Percentiles rank a stretch among this genome's conserved stretches.
Evolutionary conservation across 2,329 filamentous ascomycete genomes (phyloP).

Genomic region (Rosellinia necatrix): DNA sequence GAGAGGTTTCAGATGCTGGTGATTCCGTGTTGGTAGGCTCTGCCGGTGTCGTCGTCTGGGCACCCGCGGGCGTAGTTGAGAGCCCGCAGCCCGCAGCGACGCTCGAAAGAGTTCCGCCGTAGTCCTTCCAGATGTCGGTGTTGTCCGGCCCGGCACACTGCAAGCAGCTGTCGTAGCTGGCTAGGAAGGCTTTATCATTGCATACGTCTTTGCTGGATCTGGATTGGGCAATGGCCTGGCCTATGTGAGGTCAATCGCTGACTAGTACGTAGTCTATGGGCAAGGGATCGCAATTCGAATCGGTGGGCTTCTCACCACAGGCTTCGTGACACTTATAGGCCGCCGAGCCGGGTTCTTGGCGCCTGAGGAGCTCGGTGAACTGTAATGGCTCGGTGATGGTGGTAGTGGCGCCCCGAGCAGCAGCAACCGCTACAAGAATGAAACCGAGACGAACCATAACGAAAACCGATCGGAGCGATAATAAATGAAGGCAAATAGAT

Average conservation of each 20-base stretch:
- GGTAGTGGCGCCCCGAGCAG: not conserved
- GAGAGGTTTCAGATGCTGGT: not conserved
- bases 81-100: conserved; percentile 7
- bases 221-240: conserved; percentile 5
- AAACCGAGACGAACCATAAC: not conserved
- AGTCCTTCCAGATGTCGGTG: conserved; percentile 14
- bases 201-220: conserved; percentile 11
- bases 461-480: not conserved
- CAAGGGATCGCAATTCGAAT: too few relatives aligned
- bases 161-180: conserved; percentile 11
- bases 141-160: conserved; percentile 15
- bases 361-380: not conserved
- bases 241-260: not conserved
- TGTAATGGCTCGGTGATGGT: not conserved
- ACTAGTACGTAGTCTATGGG: not conserved
- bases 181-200: conserved; percentile 4
- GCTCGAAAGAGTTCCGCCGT: conserved; percentile 7
- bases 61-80: conserved; percentile 5
- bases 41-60: not conserved
- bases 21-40: not conserved
- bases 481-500: not conserved
- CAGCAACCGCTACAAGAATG: not conserved
- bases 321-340: conserved; percentile 14
- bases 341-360: conserved; percentile 10
- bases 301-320: conserved; percentile 1